These are phyloP conservation scores for Rubroboletus satanas DNA, from an alignment of 768 basidiomycete species.

Conservation along the genomic window DNA sequence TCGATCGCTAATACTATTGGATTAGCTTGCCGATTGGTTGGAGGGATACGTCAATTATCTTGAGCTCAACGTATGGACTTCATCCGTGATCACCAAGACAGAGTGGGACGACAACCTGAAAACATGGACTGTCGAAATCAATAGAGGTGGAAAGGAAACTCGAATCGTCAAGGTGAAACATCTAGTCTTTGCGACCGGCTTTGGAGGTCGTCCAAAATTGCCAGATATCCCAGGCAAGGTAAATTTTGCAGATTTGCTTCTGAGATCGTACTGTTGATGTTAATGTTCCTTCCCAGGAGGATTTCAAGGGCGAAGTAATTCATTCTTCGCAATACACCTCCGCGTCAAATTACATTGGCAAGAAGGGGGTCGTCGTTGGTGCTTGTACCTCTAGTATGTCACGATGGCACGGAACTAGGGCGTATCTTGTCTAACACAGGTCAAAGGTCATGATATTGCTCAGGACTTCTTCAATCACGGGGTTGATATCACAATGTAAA, in stretches of 20 bases:
- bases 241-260: neutral
- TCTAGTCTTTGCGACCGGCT: slow-evolving; percentile 55
- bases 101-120: slow-evolving; percentile 35
- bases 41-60: slow-evolving; percentile 57
- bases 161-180: slow-evolving; percentile 44
- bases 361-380: slow-evolving; percentile 66
- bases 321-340: slow-evolving; percentile 53
- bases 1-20: neutral
- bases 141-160: slow-evolving; percentile 29
- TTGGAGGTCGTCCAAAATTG: slow-evolving; percentile 42
- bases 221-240: slow-evolving; percentile 46
- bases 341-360: slow-evolving; percentile 49
- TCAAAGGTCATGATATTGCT: slow-evolving; percentile 35
- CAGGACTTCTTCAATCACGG: slow-evolving; percentile 32
- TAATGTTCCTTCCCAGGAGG: slow-evolving; percentile 28
- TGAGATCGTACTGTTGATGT: neutral
- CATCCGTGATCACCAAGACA: slow-evolving; percentile 39
- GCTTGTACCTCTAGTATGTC: slow-evolving; percentile 58
- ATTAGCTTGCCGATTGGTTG: slow-evolving; percentile 61
- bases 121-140: slow-evolving; percentile 45
- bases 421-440: slow-evolving; percentile 7
- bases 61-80: slow-evolving; percentile 64
- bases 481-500: slow-evolving; percentile 30
- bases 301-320: slow-evolving; percentile 49
- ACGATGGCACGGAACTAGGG: neutral